Conservation (phyloP, 83 land plant genomes). For the Isoetes engelmannii region DNA sequence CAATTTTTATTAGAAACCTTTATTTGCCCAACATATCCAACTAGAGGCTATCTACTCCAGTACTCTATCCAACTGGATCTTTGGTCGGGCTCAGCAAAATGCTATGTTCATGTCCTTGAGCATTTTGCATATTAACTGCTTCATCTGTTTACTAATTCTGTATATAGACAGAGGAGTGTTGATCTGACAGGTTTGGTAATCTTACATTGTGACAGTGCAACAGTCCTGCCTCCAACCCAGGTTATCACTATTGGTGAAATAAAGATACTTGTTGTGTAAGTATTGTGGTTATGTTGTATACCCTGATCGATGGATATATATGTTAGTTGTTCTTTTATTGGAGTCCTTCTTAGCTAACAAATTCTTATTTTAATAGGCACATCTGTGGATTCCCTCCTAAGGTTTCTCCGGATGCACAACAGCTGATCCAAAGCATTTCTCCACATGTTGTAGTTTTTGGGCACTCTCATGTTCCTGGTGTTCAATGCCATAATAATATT, state of each 20-base stretch:
- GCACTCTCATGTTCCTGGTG: constrained; percentile 29
- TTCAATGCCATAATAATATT: constrained; percentile 16
- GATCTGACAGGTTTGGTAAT: too few relatives aligned
- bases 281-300: background rate
- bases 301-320: background rate
- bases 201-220: constrained; percentile 12
- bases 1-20: too few relatives aligned
- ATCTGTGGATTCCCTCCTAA: constrained; percentile 33
- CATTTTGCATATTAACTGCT: too few relatives aligned
- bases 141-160: too few relatives aligned
- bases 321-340: background rate
- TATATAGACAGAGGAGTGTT: too few relatives aligned
- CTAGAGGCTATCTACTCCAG: too few relatives aligned
- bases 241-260: constrained; percentile 7
- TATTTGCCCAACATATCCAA: too few relatives aligned
- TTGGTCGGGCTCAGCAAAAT: too few relatives aligned
- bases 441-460: constrained; percentile 24
- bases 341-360: background rate
- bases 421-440: constrained; percentile 2
- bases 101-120: too few relatives aligned
- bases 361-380: constrained; percentile 16
- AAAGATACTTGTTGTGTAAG: constrained; percentile 20
- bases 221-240: constrained; percentile 14
- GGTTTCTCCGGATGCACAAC: constrained; percentile 10
- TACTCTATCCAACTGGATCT: too few relatives aligned